These are phyloP conservation scores for Phytophthora chlamydospora DNA, from an alignment of 352 stramenopile species.

Conservation along the genomic window DNA sequence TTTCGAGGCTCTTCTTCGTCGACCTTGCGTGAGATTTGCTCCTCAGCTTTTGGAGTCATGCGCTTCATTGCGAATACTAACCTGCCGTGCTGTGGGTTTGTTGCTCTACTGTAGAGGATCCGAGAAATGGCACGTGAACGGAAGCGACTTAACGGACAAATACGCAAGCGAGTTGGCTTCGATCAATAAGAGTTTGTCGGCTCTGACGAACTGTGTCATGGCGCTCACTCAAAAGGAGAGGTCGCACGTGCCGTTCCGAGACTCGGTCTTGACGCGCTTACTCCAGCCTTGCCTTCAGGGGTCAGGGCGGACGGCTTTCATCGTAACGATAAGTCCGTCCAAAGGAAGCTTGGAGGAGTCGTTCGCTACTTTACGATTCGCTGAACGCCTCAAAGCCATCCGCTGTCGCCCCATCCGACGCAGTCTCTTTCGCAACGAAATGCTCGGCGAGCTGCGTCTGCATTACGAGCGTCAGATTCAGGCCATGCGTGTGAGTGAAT, in stretches of 20 bases:
- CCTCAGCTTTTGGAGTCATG: neutral
- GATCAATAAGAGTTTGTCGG: slow-evolving; percentile 81
- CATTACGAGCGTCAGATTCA: slow-evolving; percentile 80
- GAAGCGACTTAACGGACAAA: slow-evolving; percentile 60
- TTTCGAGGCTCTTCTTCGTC: slow-evolving; percentile 74
- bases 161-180: slow-evolving; percentile 66
- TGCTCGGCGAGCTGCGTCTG: slow-evolving; percentile 55
- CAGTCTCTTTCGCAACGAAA: slow-evolving; percentile 57
- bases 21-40: slow-evolving; percentile 58
- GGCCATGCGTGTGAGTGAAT: slow-evolving; percentile 55
- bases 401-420: slow-evolving; percentile 58
- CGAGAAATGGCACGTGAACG: slow-evolving; percentile 71
- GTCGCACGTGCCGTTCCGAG: slow-evolving; percentile 65
- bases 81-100: neutral
- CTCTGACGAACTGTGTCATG: slow-evolving; percentile 78
- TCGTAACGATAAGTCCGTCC: slow-evolving; percentile 70
- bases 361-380: slow-evolving; percentile 74
- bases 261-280: slow-evolving; percentile 72
- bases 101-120: slow-evolving; percentile 45
- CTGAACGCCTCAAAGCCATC: slow-evolving; percentile 66
- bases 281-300: slow-evolving; percentile 72
- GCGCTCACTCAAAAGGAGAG: slow-evolving; percentile 65
- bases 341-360: slow-evolving; percentile 65
- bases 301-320: slow-evolving; percentile 57
- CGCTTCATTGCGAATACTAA: slow-evolving; percentile 1